Conservation (phyloP, 1,284 basidiomycete species). For the Apiotrichum sp. region DNA sequence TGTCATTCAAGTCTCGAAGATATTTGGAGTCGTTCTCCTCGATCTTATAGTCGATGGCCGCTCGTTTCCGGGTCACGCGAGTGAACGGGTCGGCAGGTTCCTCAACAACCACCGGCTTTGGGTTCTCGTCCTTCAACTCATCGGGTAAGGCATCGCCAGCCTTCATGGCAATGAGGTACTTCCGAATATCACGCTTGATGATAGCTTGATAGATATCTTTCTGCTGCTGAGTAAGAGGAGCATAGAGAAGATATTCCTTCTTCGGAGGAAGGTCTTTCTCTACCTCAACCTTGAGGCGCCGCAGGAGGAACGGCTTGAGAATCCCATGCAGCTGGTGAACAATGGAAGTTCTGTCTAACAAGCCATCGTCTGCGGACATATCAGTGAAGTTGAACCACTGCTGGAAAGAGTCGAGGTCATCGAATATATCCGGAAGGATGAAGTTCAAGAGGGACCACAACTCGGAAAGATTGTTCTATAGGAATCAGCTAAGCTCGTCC, state of each 20-base stretch:
- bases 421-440: constrained; percentile 85
- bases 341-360: constrained; percentile 57
- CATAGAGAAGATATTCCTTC: constrained; percentile 93
- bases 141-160: constrained; percentile 22
- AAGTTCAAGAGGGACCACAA: constrained; percentile 95
- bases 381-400: constrained; percentile 62
- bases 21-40: constrained; percentile 65
- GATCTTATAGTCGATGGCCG: constrained; percentile 46
- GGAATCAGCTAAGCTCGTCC: too few relatives aligned
- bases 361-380: constrained; percentile 32
- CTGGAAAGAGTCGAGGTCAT: constrained; percentile 82
- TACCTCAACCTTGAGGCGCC: constrained; percentile 86
- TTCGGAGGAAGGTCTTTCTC: constrained; percentile 71
- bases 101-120: neutral
- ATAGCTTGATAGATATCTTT: constrained; percentile 78
- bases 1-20: constrained; percentile 58
- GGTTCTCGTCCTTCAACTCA: constrained; percentile 14
- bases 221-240: constrained; percentile 75
- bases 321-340: constrained; percentile 81
- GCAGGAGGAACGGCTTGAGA: constrained; percentile 89
- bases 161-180: constrained; percentile 56
- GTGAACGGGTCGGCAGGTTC: constrained; percentile 14
- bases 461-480: constrained; percentile 85
- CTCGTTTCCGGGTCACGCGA: constrained; percentile 37
- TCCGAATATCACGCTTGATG: constrained; percentile 60